These are phyloP conservation scores for Amoebophrya sp. DNA, from an alignment of 169 alveolate species.

Conservation along the genomic window DNA sequence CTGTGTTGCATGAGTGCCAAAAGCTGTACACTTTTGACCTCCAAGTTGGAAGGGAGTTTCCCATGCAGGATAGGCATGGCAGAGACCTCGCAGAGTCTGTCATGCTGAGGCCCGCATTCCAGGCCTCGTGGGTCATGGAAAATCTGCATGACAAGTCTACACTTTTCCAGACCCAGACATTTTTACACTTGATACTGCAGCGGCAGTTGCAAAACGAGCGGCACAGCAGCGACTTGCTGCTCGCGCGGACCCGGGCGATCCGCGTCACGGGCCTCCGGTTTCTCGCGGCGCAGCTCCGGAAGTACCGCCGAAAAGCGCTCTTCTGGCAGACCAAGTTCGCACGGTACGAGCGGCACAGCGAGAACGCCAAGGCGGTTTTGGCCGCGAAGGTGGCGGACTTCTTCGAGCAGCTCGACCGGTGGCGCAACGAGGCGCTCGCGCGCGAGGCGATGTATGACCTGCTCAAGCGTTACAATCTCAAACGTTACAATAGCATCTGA, in stretches of 20 bases:
- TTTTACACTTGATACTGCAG: background rate
- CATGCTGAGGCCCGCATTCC: too few species aligned
- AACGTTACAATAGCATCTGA: too few species aligned
- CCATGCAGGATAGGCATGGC: too few species aligned
- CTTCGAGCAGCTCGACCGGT: background rate
- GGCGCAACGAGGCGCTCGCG: background rate
- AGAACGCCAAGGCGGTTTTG: background rate
- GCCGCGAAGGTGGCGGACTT: background rate
- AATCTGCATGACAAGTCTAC: too few species aligned
- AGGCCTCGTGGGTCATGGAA: too few species aligned
- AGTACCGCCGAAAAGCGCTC: background rate
- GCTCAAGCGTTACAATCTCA: too few species aligned
- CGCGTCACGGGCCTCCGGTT: background rate
- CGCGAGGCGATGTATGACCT: background rate
- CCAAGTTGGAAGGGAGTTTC: too few species aligned
- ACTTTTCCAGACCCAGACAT: too few species aligned
- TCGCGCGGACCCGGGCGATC: background rate
- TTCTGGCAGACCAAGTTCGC: too few species aligned
- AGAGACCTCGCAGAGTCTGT: too few species aligned
- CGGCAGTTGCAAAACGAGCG: background rate
- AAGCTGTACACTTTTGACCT: too few species aligned
- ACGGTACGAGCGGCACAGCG: background rate
- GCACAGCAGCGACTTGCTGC: background rate
- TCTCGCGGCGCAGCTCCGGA: background rate
- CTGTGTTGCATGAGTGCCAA: too few species aligned